A percentile compares a stretch with the other conserved stretches of the same genome.
Evolutionary conservation across 768 basidiomycete genomes (phyloP).

Genomic region (Leccinum uliginosum): DNA sequence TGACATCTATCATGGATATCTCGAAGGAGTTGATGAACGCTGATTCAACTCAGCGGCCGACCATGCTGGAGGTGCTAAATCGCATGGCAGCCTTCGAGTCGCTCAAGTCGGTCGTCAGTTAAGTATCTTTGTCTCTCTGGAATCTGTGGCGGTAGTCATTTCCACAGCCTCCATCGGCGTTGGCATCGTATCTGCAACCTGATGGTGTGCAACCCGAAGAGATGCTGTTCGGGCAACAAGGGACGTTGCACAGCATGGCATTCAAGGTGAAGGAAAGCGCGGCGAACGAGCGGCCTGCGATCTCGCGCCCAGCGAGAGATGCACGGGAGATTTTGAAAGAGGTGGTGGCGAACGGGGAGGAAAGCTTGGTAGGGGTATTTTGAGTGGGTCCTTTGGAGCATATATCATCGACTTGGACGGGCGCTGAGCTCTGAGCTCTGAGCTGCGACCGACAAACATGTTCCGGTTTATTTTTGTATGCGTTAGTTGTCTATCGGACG

Average conservation of each 20-base stretch:
- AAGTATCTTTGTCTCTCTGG: constrained; percentile 8
- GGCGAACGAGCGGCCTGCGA: constrained; percentile 61
- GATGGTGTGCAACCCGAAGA: constrained; percentile 32
- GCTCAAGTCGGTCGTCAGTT: constrained; percentile 67
- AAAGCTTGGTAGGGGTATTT: constrained; percentile 25
- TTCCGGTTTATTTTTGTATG: no score
- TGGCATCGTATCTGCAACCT: constrained; percentile 53
- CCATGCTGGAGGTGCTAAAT: neutral
- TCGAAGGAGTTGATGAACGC: neutral
- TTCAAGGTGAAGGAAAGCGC: constrained; percentile 71
- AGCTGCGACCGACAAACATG: no score
- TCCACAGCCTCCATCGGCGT: constrained; percentile 52
- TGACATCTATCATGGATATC: neutral
- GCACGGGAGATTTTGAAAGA: constrained; percentile 64
- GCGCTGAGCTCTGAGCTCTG: no score
- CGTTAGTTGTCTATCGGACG: no score
- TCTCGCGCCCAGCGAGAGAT: constrained; percentile 78
- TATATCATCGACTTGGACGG: no score
- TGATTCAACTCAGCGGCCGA: neutral
- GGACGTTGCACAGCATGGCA: constrained; percentile 56
- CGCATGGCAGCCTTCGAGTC: constrained; percentile 20
- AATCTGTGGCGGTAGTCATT: neutral
- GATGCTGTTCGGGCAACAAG: constrained; percentile 63
- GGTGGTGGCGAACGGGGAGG: constrained; percentile 22
- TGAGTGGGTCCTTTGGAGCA: constrained; percentile 3